phyloP scores from a whole-genome alignment of 2,329 filamentous ascomycete species.

The Fusarium coicis region DNA sequence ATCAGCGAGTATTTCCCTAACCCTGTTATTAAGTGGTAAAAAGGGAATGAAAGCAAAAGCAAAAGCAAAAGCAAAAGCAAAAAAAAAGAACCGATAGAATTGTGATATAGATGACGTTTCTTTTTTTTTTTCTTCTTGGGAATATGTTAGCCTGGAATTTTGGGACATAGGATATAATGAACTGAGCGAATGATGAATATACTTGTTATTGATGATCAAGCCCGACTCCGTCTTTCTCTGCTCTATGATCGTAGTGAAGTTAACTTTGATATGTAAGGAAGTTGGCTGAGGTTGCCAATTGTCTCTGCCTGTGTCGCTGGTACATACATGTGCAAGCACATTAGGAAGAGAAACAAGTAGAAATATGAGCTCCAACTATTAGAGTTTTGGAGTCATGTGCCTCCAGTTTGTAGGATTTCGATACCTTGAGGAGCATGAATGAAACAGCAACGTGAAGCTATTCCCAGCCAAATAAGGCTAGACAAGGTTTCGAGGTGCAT shows the following conservation, averaged over 20 bases:
- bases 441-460: constrained; percentile 17
- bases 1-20: constrained; percentile 57
- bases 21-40: constrained; percentile 53
- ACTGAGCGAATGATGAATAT: constrained; percentile 27
- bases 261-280: background rate
- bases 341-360: background rate
- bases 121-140: too few relatives aligned
- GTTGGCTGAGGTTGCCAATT: background rate
- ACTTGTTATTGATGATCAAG: constrained; percentile 4
- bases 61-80: background rate
- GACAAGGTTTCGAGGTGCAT: background rate
- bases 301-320: too few relatives aligned
- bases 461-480: constrained; percentile 2
- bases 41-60: background rate
- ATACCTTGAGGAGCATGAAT: background rate
- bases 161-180: constrained; percentile 16
- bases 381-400: background rate
- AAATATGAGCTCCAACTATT: background rate
- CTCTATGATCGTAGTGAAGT: background rate
- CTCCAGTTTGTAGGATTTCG: background rate
- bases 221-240: background rate
- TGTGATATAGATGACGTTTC: constrained; percentile 3
- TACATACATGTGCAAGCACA: background rate
- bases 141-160: constrained; percentile 9
- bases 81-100: background rate